These are phyloP conservation scores for Scalesia atractyloides DNA, from an alignment of 129 eudicot species.

Conservation along the genomic window DNA sequence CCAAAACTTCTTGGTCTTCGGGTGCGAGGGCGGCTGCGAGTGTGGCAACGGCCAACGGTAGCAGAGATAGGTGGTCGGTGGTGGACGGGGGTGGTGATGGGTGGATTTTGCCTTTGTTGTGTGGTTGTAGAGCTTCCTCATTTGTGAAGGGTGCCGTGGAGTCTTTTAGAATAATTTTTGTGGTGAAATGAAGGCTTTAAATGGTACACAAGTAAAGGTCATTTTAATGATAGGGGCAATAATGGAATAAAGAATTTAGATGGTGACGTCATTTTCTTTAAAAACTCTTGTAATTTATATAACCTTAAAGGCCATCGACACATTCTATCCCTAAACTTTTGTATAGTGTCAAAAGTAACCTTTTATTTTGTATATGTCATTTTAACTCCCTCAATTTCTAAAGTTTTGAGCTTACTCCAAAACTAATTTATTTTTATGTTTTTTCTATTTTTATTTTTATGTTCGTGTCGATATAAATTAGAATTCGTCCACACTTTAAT, in stretches of 20 bases:
- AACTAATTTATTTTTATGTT: no score
- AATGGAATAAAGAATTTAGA: conserved; percentile 1
- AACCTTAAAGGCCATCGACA: no score
- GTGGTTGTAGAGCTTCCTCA: conserved; percentile 72
- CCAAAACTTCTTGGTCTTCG: conserved; percentile 57
- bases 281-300: no score
- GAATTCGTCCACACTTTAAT: no score
- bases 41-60: conserved; percentile 56
- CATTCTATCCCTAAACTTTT: no score
- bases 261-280: neutral
- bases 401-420: no score
- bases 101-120: conserved; percentile 60
- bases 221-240: conserved; percentile 16
- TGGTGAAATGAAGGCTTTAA: conserved; percentile 20
- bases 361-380: no score
- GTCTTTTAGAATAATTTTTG: conserved; percentile 7
- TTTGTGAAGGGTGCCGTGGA: conserved; percentile 37
- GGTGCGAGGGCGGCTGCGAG: conserved; percentile 58
- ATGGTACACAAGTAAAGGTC: conserved; percentile 11
- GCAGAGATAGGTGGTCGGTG: conserved; percentile 37
- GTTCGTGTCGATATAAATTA: no score
- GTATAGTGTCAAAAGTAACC: no score
- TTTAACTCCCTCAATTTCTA: no score
- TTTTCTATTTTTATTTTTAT: no score
- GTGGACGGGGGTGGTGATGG: conserved; percentile 70